Evolutionary conservation across 1,284 basidiomycete genomes (phyloP).

Genomic region (Papiliotrema flavescens): DNA sequence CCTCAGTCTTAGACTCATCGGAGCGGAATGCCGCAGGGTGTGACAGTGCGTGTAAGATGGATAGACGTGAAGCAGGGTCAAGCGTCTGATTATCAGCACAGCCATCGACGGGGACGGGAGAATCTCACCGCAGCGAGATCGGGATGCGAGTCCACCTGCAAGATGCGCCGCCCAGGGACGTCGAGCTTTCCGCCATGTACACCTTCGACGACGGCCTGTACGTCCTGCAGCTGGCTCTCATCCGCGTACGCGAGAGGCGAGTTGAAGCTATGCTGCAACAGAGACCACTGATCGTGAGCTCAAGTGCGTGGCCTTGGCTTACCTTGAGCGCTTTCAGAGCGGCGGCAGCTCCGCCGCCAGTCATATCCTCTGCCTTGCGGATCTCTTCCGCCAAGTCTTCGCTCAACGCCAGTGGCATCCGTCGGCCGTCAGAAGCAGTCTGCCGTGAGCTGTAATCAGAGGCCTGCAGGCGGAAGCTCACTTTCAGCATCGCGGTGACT

Average conservation of each 20-base stretch:
- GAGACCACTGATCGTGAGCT: slow-evolving; percentile 21
- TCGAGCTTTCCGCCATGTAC: slow-evolving; percentile 1
- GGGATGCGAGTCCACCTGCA: slow-evolving; percentile 11
- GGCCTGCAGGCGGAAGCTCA: slow-evolving; percentile 7
- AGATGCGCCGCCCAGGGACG: slow-evolving; percentile 15
- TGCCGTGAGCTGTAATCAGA: neutral
- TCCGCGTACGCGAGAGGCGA: slow-evolving; percentile 22
- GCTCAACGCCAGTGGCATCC: slow-evolving; percentile 16
- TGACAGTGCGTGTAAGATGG: slow-evolving; percentile 25
- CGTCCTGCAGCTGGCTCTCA: slow-evolving; percentile 1
- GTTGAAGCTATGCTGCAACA: slow-evolving; percentile 27
- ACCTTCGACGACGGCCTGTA: slow-evolving; percentile 10
- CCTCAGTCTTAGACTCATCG: neutral
- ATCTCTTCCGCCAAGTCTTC: slow-evolving; percentile 28
- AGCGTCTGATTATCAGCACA: slow-evolving; percentile 10
- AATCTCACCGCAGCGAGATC: slow-evolving; percentile 17
- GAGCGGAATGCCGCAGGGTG: neutral
- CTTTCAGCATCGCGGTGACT: slow-evolving; percentile 29
- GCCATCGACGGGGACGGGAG: too few species aligned
- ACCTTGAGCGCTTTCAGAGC: slow-evolving; percentile 35
- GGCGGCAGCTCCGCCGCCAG: slow-evolving; percentile 25
- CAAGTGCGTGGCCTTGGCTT: neutral
- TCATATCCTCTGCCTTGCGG: slow-evolving; percentile 19
- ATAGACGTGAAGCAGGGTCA: slow-evolving; percentile 26
- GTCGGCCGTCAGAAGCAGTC: slow-evolving; percentile 5